A percentile compares a stretch with the other conserved stretches of the same genome.
These are phyloP conservation scores for Colletotrichum caudatum DNA, from an alignment of 2,329 filamentous ascomycete genomes.

Conservation along the genomic window DNA sequence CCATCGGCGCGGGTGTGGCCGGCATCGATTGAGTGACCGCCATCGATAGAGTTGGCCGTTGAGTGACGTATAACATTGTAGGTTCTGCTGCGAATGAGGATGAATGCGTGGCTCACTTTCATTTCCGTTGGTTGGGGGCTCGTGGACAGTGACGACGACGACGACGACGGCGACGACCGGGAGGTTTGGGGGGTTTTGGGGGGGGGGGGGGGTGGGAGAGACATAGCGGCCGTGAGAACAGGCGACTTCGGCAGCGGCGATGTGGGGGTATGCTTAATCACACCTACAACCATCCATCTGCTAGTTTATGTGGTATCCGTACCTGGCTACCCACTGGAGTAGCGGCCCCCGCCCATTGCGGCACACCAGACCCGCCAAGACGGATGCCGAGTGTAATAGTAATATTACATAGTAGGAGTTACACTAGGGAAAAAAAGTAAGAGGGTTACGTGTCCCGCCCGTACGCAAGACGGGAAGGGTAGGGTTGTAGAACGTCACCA, in stretches of 20 bases:
- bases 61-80: background rate
- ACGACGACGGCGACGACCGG: no score
- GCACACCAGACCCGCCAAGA: background rate
- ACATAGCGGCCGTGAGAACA: background rate
- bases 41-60: constrained; percentile 6
- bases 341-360: no score
- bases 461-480: background rate
- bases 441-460: background rate
- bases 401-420: background rate
- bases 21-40: background rate
- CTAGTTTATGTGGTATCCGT: no score
- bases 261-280: background rate
- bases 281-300: background rate
- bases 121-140: no score
- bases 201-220: background rate
- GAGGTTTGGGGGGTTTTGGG: background rate
- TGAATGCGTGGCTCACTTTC: background rate
- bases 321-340: no score
- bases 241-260: background rate
- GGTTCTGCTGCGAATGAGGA: background rate
- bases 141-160: no score
- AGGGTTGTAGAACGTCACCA: constrained; percentile 6
- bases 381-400: background rate
- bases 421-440: background rate
- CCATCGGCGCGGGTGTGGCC: background rate